Evolutionary conservation across 257 asterid species (phyloP), one percentile per base, ranked within the genome.

Genomic region (Nicotiana attenuata): DNA sequence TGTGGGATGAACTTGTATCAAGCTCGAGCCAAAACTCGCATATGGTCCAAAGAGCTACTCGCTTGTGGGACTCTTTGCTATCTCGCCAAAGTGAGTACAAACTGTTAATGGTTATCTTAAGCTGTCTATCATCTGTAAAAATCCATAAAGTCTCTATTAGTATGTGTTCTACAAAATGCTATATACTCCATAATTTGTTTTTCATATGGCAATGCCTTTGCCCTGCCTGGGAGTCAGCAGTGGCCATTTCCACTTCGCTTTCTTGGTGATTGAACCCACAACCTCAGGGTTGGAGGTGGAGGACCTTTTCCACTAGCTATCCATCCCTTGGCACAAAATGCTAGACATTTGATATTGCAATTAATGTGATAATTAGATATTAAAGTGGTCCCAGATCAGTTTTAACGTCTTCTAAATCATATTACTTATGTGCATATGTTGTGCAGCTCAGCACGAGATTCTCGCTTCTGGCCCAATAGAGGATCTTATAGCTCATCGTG

Each of bases 401-500:
- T 75, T 50, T 75, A 50, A 11, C 17, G 7, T 73, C 38, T 73
- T 73, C 14, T 13, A 71, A 13, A 26, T 50, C 63, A 75, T 22
- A 20, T 75, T 75, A 75, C 63, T 47, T 60, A 61, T 75, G 22
- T 59, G 56, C 50, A 80, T 80, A 66, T 80, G 81, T 76, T 84
- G 55, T 83, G 20, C 84, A 96, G 99, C 92, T 88, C 98, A 96
- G 82, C 99, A 96, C 64, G 98, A 94, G 89, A 92, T 96, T 85
- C 98, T 96, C 85, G 96, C 98, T 61, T 96, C 99, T 68, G 99
- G 99, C 86, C 99, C 99, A 38, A 94, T 96, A 82, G 99, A 96
- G 92, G 99, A 96, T 91, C 98, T 96, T 87, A 96, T 96, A 83
- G 98, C 99, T 88, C 99, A 96, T 85, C 98, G 98, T 14, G 99